Conservation (phyloP, 495 filamentous ascomycete genomes). For the Articulospora tetracladia region DNA sequence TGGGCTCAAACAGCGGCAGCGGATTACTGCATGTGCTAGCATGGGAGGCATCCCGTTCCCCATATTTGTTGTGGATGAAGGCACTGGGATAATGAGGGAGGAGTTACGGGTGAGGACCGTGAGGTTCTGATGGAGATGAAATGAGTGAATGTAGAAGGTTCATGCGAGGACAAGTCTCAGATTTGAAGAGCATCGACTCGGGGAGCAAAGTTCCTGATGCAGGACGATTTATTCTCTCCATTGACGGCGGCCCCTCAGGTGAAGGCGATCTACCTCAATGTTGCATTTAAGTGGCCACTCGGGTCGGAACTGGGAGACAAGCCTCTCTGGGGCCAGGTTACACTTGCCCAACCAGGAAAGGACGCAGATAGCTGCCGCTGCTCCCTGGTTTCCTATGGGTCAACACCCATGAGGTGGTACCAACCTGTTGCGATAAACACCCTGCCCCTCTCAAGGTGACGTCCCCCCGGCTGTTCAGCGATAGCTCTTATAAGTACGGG, state of each 20-base stretch:
- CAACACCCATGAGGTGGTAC: neutral
- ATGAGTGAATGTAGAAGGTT: neutral
- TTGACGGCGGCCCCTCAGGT: neutral
- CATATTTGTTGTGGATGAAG: too few relatives aligned
- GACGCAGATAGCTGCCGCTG: slow-evolving; percentile 10
- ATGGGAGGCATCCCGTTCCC: too few relatives aligned
- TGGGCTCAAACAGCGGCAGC: neutral
- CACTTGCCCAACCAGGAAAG: slow-evolving; percentile 9
- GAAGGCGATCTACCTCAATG: neutral
- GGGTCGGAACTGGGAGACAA: neutral
- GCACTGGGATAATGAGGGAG: too few relatives aligned
- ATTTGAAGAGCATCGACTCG: neutral
- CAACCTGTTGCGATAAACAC: neutral
- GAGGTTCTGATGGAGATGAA: neutral
- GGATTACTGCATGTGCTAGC: neutral
- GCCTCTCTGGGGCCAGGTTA: slow-evolving; percentile 2
- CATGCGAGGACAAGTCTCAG: neutral
- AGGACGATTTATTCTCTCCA: neutral
- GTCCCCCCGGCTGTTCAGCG: neutral
- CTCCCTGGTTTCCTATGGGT: neutral
- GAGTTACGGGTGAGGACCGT: too few relatives aligned
- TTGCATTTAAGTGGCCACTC: neutral
- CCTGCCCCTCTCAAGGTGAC: neutral
- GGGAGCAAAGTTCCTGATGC: neutral
- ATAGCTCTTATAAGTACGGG: neutral